Evolutionary conservation across 805 yeast species (phyloP).

Genomic region (Kodamaea hsintzibuensis): DNA sequence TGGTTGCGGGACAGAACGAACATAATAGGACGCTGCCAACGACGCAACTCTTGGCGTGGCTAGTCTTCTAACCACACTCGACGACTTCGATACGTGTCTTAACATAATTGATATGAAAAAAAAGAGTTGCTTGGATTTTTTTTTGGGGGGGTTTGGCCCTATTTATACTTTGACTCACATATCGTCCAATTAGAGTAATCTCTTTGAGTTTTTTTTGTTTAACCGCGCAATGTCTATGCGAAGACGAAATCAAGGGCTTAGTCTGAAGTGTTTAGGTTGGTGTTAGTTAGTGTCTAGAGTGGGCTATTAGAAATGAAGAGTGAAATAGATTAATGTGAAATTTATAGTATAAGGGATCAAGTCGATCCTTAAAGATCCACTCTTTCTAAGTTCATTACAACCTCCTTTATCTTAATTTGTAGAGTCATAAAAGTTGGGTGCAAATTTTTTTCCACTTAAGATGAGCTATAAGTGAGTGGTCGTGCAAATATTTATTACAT

Average conservation of each 20-base stretch:
- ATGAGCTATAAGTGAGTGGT: background rate
- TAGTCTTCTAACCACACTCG: slow-evolving; percentile 5
- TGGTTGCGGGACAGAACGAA: slow-evolving; percentile 1
- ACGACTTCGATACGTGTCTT: slow-evolving; percentile 19
- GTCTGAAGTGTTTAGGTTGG: too few relatives aligned
- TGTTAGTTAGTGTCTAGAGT: too few relatives aligned
- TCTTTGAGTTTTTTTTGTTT: too few relatives aligned
- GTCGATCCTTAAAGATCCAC: too few relatives aligned
- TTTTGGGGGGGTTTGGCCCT: slow-evolving; percentile 8
- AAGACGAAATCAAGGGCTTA: too few relatives aligned
- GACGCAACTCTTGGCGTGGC: slow-evolving; percentile 1
- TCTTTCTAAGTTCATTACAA: background rate
- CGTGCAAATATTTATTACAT: background rate
- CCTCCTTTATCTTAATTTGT: background rate
- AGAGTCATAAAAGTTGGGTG: slow-evolving; percentile 21
- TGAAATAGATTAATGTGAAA: too few relatives aligned
- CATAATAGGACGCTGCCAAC: background rate
- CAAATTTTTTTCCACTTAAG: slow-evolving; percentile 8
- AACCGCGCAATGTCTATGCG: background rate
- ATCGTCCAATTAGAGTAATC: slow-evolving; percentile 33
- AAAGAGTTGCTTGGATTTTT: background rate
- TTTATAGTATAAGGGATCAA: too few relatives aligned
- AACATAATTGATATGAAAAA: slow-evolving; percentile 16
- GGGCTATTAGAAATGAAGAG: too few relatives aligned
- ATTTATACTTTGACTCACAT: slow-evolving; percentile 14